Evolutionary conservation across 345 rosid species (phyloP), one percentile per base, ranked within the genome.

Genomic region (Populus tremula): DNA sequence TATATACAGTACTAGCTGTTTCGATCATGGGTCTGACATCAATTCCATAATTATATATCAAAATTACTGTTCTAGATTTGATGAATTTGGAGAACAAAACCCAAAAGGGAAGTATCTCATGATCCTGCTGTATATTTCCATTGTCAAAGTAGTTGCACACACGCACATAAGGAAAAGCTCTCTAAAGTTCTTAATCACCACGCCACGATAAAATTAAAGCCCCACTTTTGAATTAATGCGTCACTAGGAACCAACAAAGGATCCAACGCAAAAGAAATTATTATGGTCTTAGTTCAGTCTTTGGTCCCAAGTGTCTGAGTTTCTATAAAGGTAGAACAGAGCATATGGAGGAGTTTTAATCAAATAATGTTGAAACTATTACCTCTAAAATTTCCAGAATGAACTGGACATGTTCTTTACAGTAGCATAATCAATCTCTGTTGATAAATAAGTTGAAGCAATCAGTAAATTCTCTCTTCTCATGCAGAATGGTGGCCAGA

Each of bases 191-290:
- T 36, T 9, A 31, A 54, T 73, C 38, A 65, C 38, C 70, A 31
- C 67, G 27, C 63, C 50, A 68, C 36, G 27, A 6, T 23, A 8
- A 20, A 33, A 38, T 9, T 16, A 14, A 35, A 47, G 29, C 18
- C 87, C 84, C 84, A 76, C 79, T 27, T 73, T 71, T 78, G 77
- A 72, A 75, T 69, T 33, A 82, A 35, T 65, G 82, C 59, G 75
- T 70, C n/a, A 43, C 76, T 72, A 66, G 64, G 56, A 59, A 35
- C 74, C n/a, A 68, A 27, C 62, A 5, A 50, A 79, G 87, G 75
- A 85, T 83, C 89, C 86, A 39, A 83, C 45, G 84, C 67, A 45
- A 56, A 41, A n/a, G 27, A 21, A 33, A 49, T 41, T 21, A 68
- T 31, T 41, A 14, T 59, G 68, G 73, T 69, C 69, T 54, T 61